A percentile compares a stretch with the other conserved stretches of the same genome.
Evolutionary conservation across 1,284 basidiomycete species (phyloP).

Genomic region (Chalciporus sp.): DNA sequence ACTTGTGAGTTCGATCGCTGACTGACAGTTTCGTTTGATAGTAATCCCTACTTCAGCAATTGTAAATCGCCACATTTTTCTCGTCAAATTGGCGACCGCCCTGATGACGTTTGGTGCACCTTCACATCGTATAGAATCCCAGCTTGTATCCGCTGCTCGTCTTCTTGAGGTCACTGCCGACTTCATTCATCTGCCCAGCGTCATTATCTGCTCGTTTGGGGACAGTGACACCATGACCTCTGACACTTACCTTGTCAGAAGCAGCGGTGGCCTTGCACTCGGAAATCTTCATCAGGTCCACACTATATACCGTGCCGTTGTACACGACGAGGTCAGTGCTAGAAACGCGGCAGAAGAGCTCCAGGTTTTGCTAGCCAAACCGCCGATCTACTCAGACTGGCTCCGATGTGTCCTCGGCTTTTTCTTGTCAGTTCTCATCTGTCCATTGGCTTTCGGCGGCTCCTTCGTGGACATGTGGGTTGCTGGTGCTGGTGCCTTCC

Average conservation of each 20-base stretch:
- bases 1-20: constrained; percentile 48
- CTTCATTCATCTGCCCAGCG: constrained; percentile 78
- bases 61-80: constrained; percentile 59
- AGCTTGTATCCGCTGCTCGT: constrained; percentile 72
- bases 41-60: constrained; percentile 42
- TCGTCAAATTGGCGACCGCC: constrained; percentile 63
- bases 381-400: constrained; percentile 60
- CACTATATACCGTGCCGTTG: constrained; percentile 73
- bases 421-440: constrained; percentile 72
- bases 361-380: constrained; percentile 49
- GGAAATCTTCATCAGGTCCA: constrained; percentile 80
- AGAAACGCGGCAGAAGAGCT: constrained; percentile 61
- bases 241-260: constrained; percentile 83
- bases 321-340: constrained; percentile 85
- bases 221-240: constrained; percentile 77
- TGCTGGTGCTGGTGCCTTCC: constrained; percentile 65
- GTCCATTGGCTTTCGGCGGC: constrained; percentile 83
- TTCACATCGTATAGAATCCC: constrained; percentile 70
- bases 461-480: constrained; percentile 84
- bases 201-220: constrained; percentile 84
- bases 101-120: constrained; percentile 75
- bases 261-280: constrained; percentile 71
- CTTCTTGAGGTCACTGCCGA: constrained; percentile 85
- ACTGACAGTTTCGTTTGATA: not conserved
- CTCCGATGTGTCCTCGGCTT: constrained; percentile 71